Evolutionary conservation across 345 rosid genomes (phyloP).

Genomic region (Raphanus sativus): DNA sequence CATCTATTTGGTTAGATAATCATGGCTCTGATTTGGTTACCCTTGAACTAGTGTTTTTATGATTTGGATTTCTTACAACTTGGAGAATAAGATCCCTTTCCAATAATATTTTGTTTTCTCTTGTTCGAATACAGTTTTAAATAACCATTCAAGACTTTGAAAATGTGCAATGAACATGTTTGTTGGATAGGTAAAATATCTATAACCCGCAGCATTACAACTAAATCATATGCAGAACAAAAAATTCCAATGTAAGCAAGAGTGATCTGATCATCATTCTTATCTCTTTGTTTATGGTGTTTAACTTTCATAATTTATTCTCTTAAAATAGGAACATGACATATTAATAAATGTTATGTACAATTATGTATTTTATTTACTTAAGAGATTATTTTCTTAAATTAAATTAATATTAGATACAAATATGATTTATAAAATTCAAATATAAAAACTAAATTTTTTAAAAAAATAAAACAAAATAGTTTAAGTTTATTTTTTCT

Average conservation of each 20-base stretch:
- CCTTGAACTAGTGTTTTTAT: not conserved
- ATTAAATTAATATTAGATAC: too few relatives aligned
- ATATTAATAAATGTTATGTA: too few relatives aligned
- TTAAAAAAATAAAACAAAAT: too few relatives aligned
- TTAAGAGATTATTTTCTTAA: too few relatives aligned
- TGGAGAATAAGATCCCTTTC: not conserved
- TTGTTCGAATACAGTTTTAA: not conserved
- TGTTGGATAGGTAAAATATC: not conserved
- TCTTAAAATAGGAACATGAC: too few relatives aligned
- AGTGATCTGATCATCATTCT: conserved; percentile 20
- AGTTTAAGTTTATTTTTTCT: not conserved
- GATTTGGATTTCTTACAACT: conserved; percentile 16
- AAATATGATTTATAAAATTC: too few relatives aligned
- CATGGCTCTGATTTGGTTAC: conserved; percentile 6
- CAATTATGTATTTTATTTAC: too few relatives aligned
- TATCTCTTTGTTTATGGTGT: not conserved
- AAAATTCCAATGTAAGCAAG: not conserved
- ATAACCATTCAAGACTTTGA: not conserved
- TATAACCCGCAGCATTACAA: not conserved
- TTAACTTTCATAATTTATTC: conserved; percentile 1
- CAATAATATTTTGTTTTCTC: not conserved
- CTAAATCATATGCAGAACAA: not conserved
- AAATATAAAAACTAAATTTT: too few relatives aligned
- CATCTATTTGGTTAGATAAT: conserved; percentile 18
- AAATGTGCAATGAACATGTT: not conserved